Evolutionary conservation across 2,329 filamentous ascomycete genomes (phyloP), one percentile per base, ranked within the genome.

Genomic region (Penicillium olsonii): DNA sequence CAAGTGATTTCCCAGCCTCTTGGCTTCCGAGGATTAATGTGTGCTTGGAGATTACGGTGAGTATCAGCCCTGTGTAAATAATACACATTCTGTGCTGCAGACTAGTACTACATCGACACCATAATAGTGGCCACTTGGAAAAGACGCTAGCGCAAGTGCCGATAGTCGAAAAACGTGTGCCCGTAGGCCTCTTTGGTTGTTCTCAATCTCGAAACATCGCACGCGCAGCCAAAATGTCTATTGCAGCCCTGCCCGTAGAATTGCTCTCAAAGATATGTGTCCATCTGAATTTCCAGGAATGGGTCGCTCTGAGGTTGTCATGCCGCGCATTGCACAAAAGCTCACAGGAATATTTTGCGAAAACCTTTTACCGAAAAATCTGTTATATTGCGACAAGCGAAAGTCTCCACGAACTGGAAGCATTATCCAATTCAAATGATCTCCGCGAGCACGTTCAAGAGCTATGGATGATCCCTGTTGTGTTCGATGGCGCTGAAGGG

Each of bases 341-440:
- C 18, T 49, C 52, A 38, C 45, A 42, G 14, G 45, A 52, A 31
- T 40, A 22, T 37, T 54, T 54, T 18, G 42, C 33, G 19, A 19
- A 46, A 17, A 39, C 41, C 33, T 54, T 14, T 46, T 49, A 29
- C 38, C 35, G 35, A 37, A 54, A 49, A 27, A 52, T 54, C n/a
- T 7, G 42, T 33, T 54, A 52, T 34, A 52, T 54, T 49, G 49
- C 29, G 34, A 54, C 52, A 41, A 54, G 45, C 24, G 52, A 54
- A 49, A 39, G 52, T 46, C 45, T 54, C 29, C 29, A 41, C 19
- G 29, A 49, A 49, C 18, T 54, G 22, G 49, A 52, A 49, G 42
- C 34, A 44, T 10, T 52, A 31, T 42, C 52, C 18, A 43, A 42
- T 29, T 44, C 33, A 46, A 38, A 52, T 37, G 35, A 27, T 43